Conservation (phyloP, 139 green algal genomes). For the Closterium sp. region DNA sequence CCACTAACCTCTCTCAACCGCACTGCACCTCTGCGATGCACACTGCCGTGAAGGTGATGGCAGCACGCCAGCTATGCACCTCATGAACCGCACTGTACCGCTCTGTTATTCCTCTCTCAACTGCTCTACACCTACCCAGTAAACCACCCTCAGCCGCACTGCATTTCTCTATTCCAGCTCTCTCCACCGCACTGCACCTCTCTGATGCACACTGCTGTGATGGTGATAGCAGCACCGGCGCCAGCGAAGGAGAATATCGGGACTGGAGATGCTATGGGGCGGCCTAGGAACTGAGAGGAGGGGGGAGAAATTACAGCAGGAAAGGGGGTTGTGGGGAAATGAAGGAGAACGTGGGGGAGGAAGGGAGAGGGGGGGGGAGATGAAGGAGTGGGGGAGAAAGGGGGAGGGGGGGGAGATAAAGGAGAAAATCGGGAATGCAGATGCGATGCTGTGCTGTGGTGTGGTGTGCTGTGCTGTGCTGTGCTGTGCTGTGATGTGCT, state of each 20-base stretch:
- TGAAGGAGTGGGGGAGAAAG: too few species aligned
- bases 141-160: not conserved
- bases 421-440: too few species aligned
- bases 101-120: not conserved
- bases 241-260: not conserved
- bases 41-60: not conserved
- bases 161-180: not conserved
- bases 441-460: too few species aligned
- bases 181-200: too few species aligned
- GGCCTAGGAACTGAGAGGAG: not conserved
- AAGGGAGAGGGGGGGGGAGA: not conserved
- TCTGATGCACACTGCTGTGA: not conserved
- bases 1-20: not conserved
- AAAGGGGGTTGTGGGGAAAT: too few species aligned
- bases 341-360: not conserved
- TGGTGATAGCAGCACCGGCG: not conserved
- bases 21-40: not conserved
- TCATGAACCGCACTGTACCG: not conserved
- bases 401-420: too few species aligned
- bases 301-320: too few species aligned
- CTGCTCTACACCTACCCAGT: not conserved
- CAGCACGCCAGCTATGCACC: not conserved
- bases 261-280: not conserved
- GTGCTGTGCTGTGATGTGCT: too few species aligned
- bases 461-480: too few species aligned